A percentile compares a stretch with the other conserved stretches of the same genome.
These are phyloP conservation scores for Solanum hybrid DNA, from an alignment of 305 asterid species.

Conservation along the genomic window DNA sequence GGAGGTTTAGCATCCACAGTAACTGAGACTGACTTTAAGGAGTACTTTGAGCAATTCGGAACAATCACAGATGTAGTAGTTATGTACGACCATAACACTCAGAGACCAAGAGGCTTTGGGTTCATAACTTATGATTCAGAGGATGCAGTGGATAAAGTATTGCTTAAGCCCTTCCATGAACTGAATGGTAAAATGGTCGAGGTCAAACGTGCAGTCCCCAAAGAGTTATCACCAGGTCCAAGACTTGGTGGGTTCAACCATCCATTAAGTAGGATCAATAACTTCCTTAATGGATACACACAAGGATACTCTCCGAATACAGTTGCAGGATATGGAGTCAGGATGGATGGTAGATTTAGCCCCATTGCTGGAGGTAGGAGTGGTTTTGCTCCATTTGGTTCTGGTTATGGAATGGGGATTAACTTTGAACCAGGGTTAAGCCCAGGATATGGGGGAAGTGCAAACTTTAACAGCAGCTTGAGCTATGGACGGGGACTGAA, in stretches of 20 bases:
- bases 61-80: conserved; percentile 27
- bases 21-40: conserved; percentile 22
- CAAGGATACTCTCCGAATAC: conserved; percentile 34
- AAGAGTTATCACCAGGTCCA: conserved; percentile 40
- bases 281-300: conserved; percentile 28
- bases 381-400: conserved; percentile 26
- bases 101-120: conserved; percentile 30
- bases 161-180: conserved; percentile 22
- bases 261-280: conserved; percentile 31
- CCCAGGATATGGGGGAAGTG: conserved; percentile 30
- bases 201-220: conserved; percentile 39
- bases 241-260: conserved; percentile 24
- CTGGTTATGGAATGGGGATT: conserved; percentile 31
- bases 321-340: conserved; percentile 37
- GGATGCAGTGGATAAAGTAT: conserved; percentile 24
- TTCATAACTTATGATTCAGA: conserved; percentile 24
- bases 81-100: conserved; percentile 28
- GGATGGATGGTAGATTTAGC: conserved; percentile 40
- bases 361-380: conserved; percentile 18
- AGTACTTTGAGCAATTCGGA: conserved; percentile 22
- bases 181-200: conserved; percentile 28
- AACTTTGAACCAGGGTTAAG: conserved; percentile 31
- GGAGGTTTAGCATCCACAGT: conserved; percentile 33
- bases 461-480: conserved; percentile 18
- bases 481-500: conserved; percentile 31